Evolutionary conservation across 768 basidiomycete genomes (phyloP).

Genomic region (Auriscalpium orientale): DNA sequence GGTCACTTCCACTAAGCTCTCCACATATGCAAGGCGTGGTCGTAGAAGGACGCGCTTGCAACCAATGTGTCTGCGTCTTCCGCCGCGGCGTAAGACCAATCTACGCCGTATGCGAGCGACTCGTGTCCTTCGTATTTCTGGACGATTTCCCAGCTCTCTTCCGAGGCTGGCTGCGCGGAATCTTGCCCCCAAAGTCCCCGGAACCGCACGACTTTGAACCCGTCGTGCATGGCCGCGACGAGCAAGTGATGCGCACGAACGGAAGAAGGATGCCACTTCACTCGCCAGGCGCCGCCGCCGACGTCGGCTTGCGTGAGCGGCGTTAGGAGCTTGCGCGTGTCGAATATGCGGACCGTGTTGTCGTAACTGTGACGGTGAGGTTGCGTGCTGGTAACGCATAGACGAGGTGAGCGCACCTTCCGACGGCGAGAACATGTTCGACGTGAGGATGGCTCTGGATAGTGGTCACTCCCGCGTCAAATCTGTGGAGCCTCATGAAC

Average conservation of each 20-base stretch:
- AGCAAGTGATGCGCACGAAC: constrained; percentile 67
- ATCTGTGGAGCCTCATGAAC: constrained; percentile 39
- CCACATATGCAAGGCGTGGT: constrained; percentile 81
- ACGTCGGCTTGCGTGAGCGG: constrained; percentile 58
- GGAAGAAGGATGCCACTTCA: constrained; percentile 86
- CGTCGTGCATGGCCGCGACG: constrained; percentile 97
- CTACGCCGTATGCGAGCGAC: constrained; percentile 86
- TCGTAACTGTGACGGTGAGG: constrained; percentile 61
- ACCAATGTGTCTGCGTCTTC: constrained; percentile 42
- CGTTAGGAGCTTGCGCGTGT: constrained; percentile 56
- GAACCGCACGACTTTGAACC: constrained; percentile 77
- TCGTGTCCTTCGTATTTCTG: constrained; percentile 67
- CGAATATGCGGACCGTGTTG: constrained; percentile 71
- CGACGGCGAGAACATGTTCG: constrained; percentile 82
- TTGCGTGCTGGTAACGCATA: neutral
- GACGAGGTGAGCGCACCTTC: constrained; percentile 53
- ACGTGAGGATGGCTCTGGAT: constrained; percentile 78
- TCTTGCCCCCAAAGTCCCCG: constrained; percentile 9
- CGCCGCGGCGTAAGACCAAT: constrained; percentile 62
- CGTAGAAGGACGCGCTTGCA: constrained; percentile 94
- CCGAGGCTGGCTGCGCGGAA: neutral
- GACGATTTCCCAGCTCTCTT: constrained; percentile 30
- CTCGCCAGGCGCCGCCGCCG: constrained; percentile 92
- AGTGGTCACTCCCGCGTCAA: constrained; percentile 87
- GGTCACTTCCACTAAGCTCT: constrained; percentile 35